Percentiles rank a stretch among this genome's conserved stretches.
phyloP scores from a whole-genome alignment of 306 rosid species.

The Casuarina equisetifolia region DNA sequence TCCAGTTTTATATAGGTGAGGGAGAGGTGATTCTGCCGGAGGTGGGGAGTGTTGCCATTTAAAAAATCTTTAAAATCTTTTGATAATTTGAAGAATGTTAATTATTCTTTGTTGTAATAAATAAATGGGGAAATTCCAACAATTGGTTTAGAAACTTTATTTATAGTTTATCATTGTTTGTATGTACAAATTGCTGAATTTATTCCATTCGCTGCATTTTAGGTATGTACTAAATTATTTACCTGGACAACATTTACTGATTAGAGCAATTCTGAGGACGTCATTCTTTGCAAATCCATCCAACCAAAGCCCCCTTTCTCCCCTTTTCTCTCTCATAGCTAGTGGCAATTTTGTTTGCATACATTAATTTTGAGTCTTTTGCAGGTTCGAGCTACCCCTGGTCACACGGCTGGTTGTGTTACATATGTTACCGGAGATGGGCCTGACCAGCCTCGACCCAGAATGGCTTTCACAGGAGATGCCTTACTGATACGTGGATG shows the following conservation, averaged over 20 bases:
- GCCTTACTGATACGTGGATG: conserved; percentile 85
- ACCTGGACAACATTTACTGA: neutral
- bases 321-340: conserved; percentile 6
- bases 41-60: neutral
- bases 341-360: neutral
- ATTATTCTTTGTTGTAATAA: neutral
- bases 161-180: neutral
- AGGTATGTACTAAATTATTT: neutral
- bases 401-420: conserved; percentile 87
- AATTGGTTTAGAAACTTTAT: neutral
- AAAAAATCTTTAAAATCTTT: neutral
- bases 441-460: conserved; percentile 73
- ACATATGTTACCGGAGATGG: conserved; percentile 91
- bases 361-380: neutral
- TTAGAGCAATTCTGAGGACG: no score
- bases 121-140: neutral
- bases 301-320: no score
- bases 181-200: neutral
- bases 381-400: conserved; percentile 94
- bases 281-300: neutral
- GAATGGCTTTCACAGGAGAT: conserved; percentile 94
- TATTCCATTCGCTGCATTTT: neutral
- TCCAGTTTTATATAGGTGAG: neutral
- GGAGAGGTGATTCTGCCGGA: neutral
- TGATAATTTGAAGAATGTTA: neutral